Conservation (phyloP, 78 protist genomes). For the Tieghemostelium lacteum region DNA sequence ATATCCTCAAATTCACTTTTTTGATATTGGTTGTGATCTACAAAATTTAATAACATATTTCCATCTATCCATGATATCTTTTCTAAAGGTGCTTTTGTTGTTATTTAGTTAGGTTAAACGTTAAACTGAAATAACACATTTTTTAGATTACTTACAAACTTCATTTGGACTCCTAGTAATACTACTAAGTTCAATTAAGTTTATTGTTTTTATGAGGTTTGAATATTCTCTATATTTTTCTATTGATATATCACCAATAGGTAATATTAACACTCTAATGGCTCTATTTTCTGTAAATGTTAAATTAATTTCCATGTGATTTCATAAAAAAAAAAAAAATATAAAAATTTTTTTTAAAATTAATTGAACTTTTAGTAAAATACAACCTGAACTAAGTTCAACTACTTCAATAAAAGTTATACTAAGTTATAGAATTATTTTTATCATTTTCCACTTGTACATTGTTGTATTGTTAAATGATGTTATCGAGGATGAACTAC, state of each 20-base stretch:
- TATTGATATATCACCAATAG: constrained; percentile 70
- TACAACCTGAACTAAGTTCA: no score
- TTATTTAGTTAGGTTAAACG: neutral
- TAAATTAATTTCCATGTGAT: no score
- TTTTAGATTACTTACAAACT: constrained; percentile 12
- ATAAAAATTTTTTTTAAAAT: no score
- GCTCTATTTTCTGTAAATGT: constrained; percentile 68
- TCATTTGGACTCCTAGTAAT: constrained; percentile 73
- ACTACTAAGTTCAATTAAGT: constrained; percentile 53
- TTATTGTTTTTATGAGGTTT: constrained; percentile 34
- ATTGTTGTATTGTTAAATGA: no score
- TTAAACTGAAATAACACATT: no score
- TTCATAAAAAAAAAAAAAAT: no score
- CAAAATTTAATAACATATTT: constrained; percentile 53
- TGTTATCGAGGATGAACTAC: no score
- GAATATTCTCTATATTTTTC: constrained; percentile 62
- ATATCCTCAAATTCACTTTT: constrained; percentile 56
- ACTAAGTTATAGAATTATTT: no score
- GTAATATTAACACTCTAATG: constrained; percentile 39
- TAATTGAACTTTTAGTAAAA: no score
- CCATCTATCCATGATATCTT: constrained; percentile 78
- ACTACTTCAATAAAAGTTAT: no score
- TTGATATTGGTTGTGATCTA: neutral
- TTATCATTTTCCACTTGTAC: no score
- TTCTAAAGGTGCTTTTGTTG: constrained; percentile 36